These are phyloP conservation scores for Adansonia rubrostipa DNA, from an alignment of 441 rosid species.

Conservation along the genomic window DNA sequence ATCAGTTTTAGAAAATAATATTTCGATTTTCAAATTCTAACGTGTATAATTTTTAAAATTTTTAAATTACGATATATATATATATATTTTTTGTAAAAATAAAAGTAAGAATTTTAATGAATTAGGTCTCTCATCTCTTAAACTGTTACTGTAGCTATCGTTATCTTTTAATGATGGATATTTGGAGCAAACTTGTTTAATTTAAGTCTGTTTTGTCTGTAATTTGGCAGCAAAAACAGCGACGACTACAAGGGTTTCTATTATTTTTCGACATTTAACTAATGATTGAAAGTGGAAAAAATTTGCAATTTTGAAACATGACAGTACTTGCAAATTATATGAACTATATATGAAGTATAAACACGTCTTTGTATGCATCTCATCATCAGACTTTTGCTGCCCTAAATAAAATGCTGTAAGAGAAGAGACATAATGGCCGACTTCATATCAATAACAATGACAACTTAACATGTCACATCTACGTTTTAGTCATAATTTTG, in stretches of 20 bases:
- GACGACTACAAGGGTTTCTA: not conserved
- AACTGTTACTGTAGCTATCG: not conserved
- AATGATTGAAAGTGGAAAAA: not conserved
- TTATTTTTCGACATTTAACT: not conserved
- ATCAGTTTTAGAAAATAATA: too few relatives aligned
- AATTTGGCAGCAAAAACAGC: slow-evolving; percentile 15
- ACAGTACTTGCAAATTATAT: not conserved
- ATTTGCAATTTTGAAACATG: not conserved
- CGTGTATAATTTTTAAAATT: too few relatives aligned
- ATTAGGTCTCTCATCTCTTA: not conserved
- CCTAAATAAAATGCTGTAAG: not conserved
- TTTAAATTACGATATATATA: too few relatives aligned
- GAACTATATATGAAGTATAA: not conserved
- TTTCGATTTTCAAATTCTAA: too few relatives aligned
- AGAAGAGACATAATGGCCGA: not conserved
- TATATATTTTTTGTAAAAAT: too few relatives aligned
- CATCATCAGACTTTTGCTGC: not conserved
- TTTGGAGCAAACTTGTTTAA: not conserved
- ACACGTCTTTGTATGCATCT: not conserved
- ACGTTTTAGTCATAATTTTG: slow-evolving; percentile 8
- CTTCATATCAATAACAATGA: slow-evolving; percentile 12
- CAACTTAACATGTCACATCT: slow-evolving; percentile 18
- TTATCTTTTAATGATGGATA: not conserved
- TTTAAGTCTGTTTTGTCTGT: not conserved
- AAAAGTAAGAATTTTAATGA: not conserved